Conservation (phyloP, 108 stramenopile genomes). For the Fistulifera pelliculosa region DNA sequence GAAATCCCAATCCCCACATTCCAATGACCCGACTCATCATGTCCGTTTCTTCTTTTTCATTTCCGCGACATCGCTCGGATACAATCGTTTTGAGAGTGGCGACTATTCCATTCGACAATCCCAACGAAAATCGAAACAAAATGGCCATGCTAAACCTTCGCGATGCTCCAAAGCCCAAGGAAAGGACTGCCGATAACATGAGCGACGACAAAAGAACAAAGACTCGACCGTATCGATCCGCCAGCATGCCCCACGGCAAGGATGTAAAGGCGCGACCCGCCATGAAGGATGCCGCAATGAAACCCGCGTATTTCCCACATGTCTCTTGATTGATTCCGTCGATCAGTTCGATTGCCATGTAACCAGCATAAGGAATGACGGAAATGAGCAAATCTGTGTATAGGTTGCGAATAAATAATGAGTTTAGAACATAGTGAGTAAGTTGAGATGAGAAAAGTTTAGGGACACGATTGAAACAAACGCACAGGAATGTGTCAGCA, state of each 20-base stretch:
- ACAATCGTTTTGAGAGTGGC: conserved; percentile 48
- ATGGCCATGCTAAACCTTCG: conserved; percentile 33
- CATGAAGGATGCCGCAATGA: conserved; percentile 62
- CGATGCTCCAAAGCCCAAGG: conserved; percentile 56
- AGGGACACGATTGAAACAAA: no score
- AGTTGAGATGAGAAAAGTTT: no score
- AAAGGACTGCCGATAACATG: conserved; percentile 29
- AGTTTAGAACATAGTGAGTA: no score
- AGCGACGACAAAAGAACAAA: conserved; percentile 37
- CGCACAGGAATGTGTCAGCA: no score
- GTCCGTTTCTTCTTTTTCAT: conserved; percentile 36
- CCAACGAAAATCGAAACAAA: conserved; percentile 32
- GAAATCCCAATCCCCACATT: conserved; percentile 50
- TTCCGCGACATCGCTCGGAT: conserved; percentile 35
- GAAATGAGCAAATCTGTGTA: conserved; percentile 16
- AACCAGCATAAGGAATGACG: conserved; percentile 65
- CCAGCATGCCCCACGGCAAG: conserved; percentile 45
- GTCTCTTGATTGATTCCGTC: conserved; percentile 30
- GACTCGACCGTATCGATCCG: conserved; percentile 56
- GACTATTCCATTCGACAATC: conserved; percentile 45
- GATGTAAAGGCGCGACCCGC: conserved; percentile 39
- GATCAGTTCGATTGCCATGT: conserved; percentile 42
- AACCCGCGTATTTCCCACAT: conserved; percentile 55
- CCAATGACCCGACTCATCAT: conserved; percentile 41
- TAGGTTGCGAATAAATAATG: no score